Evolutionary conservation across 768 basidiomycete genomes (phyloP), one percentile per base, ranked within the genome.

Genomic region (Suillus tomentosus): DNA sequence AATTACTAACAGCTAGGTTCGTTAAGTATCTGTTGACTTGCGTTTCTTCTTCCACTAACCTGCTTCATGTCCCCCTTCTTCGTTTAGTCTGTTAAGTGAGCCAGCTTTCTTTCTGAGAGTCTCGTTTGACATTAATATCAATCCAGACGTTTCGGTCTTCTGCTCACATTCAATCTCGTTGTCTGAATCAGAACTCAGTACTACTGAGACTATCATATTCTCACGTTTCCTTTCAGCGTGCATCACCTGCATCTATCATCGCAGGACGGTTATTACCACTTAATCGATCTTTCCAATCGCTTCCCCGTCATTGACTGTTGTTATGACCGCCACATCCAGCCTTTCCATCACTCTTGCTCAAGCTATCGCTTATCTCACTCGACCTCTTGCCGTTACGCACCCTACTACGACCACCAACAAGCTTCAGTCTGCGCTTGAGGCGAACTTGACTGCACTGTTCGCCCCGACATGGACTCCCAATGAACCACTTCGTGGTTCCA

Each of bases 291-390:
- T 42, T 54, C 45, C 56, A 31, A 40, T 56, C 40, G 19, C 43
- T 60, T 36, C 42, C 34, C 27, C 15, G 8, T 27, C 15, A 4
- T 63, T 40, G 31, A 54, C 45, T 61, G 10, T 19, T 56, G 64
- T 27, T 37, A 73, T 75, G 75, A 53, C 75, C 66, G 68, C 74
- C 69, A 70, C 84, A 68, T 77, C 82, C 69, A 82, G 75, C 70
- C 86, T 94, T 75, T 80, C 87, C 66, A 74, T 85, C 76, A 83
- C 90, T 66, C 84, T 93, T 74, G 81, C 88, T 65, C 88, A 93
- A 70, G 87, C 87, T 73, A 83, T 92, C 74, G 78, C 87, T 62
- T 91, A 87, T 80, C 81, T 94, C 74, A 91, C 88, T 42, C 82
- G 83, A 40, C 85, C 88, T 63, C 84, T 92, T 64, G 79, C 82